Percentiles rank a stretch among this genome's conserved stretches.
phyloP scores from a whole-genome alignment of 257 asterid species.

The Plectranthus barbatus region DNA sequence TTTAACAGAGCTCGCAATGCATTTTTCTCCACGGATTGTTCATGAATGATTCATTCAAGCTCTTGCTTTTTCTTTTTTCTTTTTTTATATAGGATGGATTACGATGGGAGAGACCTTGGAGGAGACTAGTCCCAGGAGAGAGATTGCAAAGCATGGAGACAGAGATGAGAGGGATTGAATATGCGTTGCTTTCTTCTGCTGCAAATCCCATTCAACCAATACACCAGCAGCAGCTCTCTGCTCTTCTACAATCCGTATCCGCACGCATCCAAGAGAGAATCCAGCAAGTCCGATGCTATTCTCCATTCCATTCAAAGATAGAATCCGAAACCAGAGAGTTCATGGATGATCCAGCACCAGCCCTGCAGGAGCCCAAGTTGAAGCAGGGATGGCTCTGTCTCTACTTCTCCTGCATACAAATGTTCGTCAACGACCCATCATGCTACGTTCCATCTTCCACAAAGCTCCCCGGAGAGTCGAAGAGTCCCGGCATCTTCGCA shows the following conservation, averaged over 20 bases:
- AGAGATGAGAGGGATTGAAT: constrained; percentile 49
- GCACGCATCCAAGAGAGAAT: constrained; percentile 27
- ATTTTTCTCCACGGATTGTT: too few relatives aligned
- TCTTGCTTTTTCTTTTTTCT: neutral
- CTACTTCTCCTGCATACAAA: constrained; percentile 49
- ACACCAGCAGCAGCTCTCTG: constrained; percentile 23
- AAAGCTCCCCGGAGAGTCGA: neutral
- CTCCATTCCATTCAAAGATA: constrained; percentile 21
- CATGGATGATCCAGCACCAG: constrained; percentile 10
- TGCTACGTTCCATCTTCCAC: neutral
- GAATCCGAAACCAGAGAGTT: constrained; percentile 17
- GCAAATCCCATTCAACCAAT: constrained; percentile 14
- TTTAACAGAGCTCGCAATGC: too few relatives aligned
- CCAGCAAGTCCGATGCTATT: constrained; percentile 24
- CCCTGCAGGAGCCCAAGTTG: constrained; percentile 12
- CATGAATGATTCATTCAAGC: too few relatives aligned
- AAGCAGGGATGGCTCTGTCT: constrained; percentile 29
- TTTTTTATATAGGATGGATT: constrained; percentile 42
- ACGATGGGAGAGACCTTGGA: constrained; percentile 59
- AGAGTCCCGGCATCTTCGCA: neutral
- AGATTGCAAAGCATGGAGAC: constrained; percentile 38
- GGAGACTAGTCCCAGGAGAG: constrained; percentile 19
- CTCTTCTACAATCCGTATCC: constrained; percentile 10
- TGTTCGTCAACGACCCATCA: constrained; percentile 15
- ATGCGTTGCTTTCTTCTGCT: constrained; percentile 29